These are phyloP conservation scores for Phlebopus sp. DNA, from an alignment of 1,284 basidiomycete species.

Conservation along the genomic window DNA sequence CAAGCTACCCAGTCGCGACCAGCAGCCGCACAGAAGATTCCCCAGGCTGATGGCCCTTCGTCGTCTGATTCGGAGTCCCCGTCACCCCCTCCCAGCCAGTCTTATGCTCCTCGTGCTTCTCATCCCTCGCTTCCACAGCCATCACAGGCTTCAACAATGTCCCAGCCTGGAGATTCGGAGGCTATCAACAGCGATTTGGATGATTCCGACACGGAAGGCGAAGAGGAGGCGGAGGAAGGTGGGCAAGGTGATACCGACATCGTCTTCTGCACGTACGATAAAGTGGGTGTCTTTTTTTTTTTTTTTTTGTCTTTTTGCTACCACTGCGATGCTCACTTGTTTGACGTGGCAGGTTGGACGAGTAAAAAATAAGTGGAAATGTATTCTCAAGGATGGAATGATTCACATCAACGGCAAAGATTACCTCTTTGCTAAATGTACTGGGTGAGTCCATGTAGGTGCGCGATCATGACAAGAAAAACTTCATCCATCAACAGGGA, in stretches of 20 bases:
- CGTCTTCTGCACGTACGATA: slow-evolving; percentile 98
- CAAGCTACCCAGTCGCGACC: slow-evolving; percentile 18
- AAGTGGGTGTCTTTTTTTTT: slow-evolving; percentile 54
- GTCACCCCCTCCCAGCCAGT: slow-evolving; percentile 54
- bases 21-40: slow-evolving; percentile 46
- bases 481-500: slow-evolving; percentile 26
- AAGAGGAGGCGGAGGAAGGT: slow-evolving; percentile 72
- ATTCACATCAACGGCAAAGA: slow-evolving; percentile 96
- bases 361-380: slow-evolving; percentile 99
- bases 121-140: slow-evolving; percentile 61
- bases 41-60: slow-evolving; percentile 62
- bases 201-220: slow-evolving; percentile 84
- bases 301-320: not conserved
- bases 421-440: slow-evolving; percentile 97
- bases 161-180: slow-evolving; percentile 58
- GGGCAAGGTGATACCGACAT: slow-evolving; percentile 81
- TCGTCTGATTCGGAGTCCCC: slow-evolving; percentile 59
- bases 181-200: slow-evolving; percentile 96
- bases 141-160: slow-evolving; percentile 32
- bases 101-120: slow-evolving; percentile 59
- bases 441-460: slow-evolving; percentile 52
- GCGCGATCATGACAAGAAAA: not conserved
- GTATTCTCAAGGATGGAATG: slow-evolving; percentile 98
- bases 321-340: not conserved
- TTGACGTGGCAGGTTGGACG: slow-evolving; percentile 74